These are phyloP conservation scores for Spongospora subterranea DNA, from an alignment of 208 protist species.

Conservation along the genomic window DNA sequence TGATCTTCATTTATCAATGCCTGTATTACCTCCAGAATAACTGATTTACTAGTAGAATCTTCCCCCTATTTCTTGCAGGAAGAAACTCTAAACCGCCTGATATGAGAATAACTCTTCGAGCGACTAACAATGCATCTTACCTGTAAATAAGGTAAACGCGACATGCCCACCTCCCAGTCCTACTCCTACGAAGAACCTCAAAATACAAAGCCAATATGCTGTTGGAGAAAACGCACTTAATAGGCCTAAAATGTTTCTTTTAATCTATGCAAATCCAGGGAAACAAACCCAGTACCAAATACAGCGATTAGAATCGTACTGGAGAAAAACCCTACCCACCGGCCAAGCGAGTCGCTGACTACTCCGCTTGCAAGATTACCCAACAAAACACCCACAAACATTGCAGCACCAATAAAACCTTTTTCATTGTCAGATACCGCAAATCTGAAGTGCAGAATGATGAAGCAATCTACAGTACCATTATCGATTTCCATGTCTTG, in stretches of 20 bases:
- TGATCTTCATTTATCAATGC: neutral
- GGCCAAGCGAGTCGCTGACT: slow-evolving; percentile 1
- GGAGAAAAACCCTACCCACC: neutral
- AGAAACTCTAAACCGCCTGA: slow-evolving; percentile 26
- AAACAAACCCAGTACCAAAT: neutral
- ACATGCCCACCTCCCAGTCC: slow-evolving; percentile 16
- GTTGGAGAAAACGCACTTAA: neutral
- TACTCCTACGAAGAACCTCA: slow-evolving; percentile 17
- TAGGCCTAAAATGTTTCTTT: neutral
- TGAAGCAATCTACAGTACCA: neutral
- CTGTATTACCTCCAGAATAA: slow-evolving; percentile 8
- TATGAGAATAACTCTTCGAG: neutral
- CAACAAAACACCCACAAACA: slow-evolving; percentile 27
- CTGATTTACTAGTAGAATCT: slow-evolving; percentile 34
- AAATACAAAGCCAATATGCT: neutral
- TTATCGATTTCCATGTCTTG: neutral
- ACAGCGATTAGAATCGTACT: neutral
- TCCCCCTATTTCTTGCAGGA: neutral
- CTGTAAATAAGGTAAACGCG: slow-evolving; percentile 33
- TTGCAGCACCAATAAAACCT: neutral
- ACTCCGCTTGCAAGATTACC: neutral
- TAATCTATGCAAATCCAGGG: neutral
- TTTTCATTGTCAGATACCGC: no score
- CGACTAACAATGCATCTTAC: neutral
- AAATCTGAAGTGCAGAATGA: neutral